Percentiles rank a stretch among this genome's conserved stretches.
Conservation (phyloP, 352 stramenopile genomes). For the Phytophthora sp. region DNA sequence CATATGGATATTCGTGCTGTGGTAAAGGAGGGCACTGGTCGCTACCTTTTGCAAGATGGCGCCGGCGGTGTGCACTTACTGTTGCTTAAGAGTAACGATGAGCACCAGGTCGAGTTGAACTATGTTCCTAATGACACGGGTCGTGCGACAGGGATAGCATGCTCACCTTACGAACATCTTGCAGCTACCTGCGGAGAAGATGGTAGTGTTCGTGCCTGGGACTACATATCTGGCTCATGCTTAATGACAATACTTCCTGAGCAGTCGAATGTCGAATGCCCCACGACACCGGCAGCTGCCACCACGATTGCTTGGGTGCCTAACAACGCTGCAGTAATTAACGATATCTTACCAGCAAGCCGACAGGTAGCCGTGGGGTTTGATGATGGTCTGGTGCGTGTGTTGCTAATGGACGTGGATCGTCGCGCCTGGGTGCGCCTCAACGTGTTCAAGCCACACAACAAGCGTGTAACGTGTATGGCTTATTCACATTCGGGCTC, state of each 20-base stretch:
- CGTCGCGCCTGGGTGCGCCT: constrained; percentile 61
- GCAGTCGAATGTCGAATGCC: too few species aligned
- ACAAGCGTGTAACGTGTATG: constrained; percentile 66
- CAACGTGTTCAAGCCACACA: constrained; percentile 92
- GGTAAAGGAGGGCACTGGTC: constrained; percentile 43
- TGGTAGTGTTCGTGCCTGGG: constrained; percentile 86
- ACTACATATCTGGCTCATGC: constrained; percentile 75
- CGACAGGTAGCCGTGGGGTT: constrained; percentile 91
- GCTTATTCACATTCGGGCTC: constrained; percentile 70
- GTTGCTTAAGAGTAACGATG: constrained; percentile 39
- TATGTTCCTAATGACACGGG: constrained; percentile 75
- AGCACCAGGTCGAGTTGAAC: constrained; percentile 54
- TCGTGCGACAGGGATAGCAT: constrained; percentile 70
- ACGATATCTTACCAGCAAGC: constrained; percentile 52
- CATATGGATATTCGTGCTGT: constrained; percentile 78
- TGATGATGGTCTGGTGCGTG: constrained; percentile 85
- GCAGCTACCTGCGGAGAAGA: constrained; percentile 87
- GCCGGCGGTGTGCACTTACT: constrained; percentile 61
- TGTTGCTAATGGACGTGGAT: constrained; percentile 64
- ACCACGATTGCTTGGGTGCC: constrained; percentile 83
- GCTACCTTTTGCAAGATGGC: constrained; percentile 74
- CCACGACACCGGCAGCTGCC: constrained; percentile 36
- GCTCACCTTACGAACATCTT: constrained; percentile 88
- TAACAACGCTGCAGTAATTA: constrained; percentile 43
- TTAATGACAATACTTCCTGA: constrained; percentile 42